phyloP scores from a whole-genome alignment of 202 grass and related monocot genomes.

The Dendrocalamus latiflorus region DNA sequence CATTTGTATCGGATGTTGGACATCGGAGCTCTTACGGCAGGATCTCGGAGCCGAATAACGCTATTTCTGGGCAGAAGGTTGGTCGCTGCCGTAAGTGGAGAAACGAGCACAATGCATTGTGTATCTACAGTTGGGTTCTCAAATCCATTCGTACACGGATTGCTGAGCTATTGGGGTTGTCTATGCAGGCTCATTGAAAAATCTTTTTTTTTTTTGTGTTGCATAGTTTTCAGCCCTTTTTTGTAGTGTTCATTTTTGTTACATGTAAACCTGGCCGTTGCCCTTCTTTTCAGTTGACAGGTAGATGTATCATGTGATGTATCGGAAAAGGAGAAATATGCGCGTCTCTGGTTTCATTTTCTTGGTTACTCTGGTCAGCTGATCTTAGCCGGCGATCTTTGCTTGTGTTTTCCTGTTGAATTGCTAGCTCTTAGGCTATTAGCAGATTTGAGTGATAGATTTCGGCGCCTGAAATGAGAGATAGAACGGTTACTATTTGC shows the following conservation, averaged over 20 bases:
- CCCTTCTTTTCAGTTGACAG: not conserved
- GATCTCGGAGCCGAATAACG: slow-evolving; percentile 1
- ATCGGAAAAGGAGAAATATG: not conserved
- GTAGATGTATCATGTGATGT: slow-evolving; percentile 28
- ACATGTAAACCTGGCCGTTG: not conserved
- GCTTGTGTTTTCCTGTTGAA: not conserved
- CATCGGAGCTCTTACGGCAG: not conserved
- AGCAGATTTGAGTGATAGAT: not conserved
- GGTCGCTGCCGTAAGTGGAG: not conserved
- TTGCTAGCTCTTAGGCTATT: not conserved
- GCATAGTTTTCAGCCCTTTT: slow-evolving; percentile 20
- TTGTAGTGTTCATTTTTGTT: slow-evolving; percentile 2
- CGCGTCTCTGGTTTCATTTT: not conserved
- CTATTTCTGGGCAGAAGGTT: not conserved
- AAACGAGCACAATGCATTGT: not conserved
- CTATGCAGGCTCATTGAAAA: not conserved
- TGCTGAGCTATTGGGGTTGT: not conserved
- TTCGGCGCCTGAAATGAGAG: not conserved
- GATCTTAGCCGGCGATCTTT: not conserved
- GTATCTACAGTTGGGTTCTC: not conserved
- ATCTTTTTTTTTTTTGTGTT: not conserved
- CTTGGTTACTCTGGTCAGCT: not conserved
- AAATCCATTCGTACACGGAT: slow-evolving; percentile 13
- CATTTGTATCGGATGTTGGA: slow-evolving; percentile 25
- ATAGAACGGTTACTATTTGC: not conserved